These are phyloP conservation scores for Tubosaeta sp. DNA, from an alignment of 768 basidiomycete species.

Conservation along the genomic window DNA sequence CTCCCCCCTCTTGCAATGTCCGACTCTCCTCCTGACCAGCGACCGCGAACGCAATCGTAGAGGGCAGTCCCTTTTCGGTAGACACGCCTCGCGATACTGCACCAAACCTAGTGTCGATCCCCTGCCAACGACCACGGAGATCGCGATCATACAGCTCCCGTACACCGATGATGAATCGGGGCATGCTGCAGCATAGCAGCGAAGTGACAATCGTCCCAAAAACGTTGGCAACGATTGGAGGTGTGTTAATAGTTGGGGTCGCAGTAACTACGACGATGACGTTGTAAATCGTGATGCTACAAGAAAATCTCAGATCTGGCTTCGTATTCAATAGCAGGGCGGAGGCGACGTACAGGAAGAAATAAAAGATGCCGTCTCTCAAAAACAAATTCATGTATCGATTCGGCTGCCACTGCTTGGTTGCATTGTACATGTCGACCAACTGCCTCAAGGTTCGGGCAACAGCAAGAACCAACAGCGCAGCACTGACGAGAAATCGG, in stretches of 20 bases:
- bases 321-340: neutral
- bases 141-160: slow-evolving; percentile 1
- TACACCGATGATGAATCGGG: neutral
- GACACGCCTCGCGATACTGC: neutral
- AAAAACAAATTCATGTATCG: slow-evolving; percentile 1
- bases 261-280: neutral
- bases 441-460: neutral
- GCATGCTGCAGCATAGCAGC: neutral
- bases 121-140: neutral
- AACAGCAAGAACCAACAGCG: neutral
- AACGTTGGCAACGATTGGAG: neutral
- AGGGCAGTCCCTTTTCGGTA: neutral
- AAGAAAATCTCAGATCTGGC: neutral
- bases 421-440: neutral
- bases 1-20: neutral
- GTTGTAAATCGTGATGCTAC: neutral
- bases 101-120: neutral
- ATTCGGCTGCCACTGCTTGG: neutral
- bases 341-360: slow-evolving; percentile 21
- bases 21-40: neutral
- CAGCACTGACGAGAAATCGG: neutral
- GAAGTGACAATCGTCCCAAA: neutral
- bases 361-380: slow-evolving; percentile 7
- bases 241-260: neutral
- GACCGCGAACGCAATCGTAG: neutral